Evolutionary conservation across 1,139 yeast genomes (phyloP).

Genomic region (Geotrichum bryndzae): DNA sequence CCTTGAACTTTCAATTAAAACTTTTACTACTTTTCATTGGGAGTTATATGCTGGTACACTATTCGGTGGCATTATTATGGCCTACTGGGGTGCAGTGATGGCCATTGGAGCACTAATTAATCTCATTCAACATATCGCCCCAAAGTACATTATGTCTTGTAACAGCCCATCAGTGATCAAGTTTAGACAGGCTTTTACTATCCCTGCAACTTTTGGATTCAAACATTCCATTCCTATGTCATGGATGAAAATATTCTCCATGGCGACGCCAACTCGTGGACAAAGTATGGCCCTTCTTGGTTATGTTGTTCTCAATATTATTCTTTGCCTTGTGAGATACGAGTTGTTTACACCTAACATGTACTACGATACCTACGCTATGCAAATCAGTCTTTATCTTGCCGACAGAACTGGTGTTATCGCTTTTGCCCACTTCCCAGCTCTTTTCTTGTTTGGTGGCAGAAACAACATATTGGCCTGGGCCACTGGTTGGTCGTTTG

Average conservation of each 20-base stretch:
- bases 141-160: conserved; percentile 10
- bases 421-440: conserved; percentile 47
- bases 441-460: conserved; percentile 53
- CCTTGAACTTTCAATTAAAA: neutral
- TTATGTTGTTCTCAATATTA: conserved; percentile 28
- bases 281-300: conserved; percentile 28
- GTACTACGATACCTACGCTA: conserved; percentile 13
- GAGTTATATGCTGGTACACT: conserved; percentile 7
- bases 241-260: conserved; percentile 19
- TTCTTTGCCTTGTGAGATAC: conserved; percentile 22
- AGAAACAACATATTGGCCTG: conserved; percentile 53
- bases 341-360: conserved; percentile 19
- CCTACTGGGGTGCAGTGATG: conserved; percentile 26
- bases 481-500: conserved; percentile 55
- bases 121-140: conserved; percentile 8
- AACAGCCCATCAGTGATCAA: conserved; percentile 16
- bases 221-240: conserved; percentile 29
- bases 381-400: conserved; percentile 32
- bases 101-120: conserved; percentile 22
- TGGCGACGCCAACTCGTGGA: conserved; percentile 31
- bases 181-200: conserved; percentile 27
- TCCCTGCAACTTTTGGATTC: conserved; percentile 32
- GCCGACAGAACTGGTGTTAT: conserved; percentile 54
- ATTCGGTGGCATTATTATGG: conserved; percentile 18
- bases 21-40: conserved; percentile 6